Conservation (phyloP, 768 basidiomycete species). For the Boletus reticuloceps region DNA sequence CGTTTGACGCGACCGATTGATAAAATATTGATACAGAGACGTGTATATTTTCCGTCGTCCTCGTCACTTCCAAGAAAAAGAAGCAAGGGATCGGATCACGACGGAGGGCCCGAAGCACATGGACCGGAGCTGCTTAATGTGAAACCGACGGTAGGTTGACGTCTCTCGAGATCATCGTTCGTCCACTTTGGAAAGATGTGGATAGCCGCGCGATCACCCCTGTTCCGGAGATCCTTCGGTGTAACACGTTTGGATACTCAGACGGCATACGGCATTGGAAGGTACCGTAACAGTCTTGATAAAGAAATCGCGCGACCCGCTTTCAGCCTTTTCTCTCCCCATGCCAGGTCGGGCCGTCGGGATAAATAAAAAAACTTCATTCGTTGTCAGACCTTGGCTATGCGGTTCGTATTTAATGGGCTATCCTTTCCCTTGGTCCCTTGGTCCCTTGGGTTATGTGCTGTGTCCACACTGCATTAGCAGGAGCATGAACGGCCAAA, state of each 20-base stretch:
- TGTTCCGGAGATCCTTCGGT: slow-evolving; percentile 1
- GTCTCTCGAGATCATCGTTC: slow-evolving; percentile 14
- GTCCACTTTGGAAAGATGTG: slow-evolving; percentile 22
- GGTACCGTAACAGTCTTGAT: slow-evolving; percentile 3
- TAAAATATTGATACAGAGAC: not conserved
- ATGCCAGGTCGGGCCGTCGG: not conserved
- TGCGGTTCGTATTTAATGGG: not conserved
- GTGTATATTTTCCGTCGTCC: not conserved
- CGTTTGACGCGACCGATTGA: not conserved
- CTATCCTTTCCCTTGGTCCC: not conserved
- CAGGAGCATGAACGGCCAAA: not conserved
- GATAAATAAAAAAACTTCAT: not conserved
- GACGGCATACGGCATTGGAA: slow-evolving; percentile 8
- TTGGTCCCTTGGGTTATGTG: not conserved
- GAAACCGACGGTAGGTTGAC: slow-evolving; percentile 4
- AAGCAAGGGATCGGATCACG: slow-evolving; percentile 12
- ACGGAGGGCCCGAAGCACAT: not conserved
- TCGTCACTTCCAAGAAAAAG: not conserved
- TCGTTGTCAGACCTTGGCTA: not conserved
- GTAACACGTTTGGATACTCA: not conserved
- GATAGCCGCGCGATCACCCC: slow-evolving; percentile 18
- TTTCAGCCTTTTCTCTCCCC: not conserved
- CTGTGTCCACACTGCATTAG: not conserved
- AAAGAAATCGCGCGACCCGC: slow-evolving; percentile 5
- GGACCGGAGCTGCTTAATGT: not conserved